Evolutionary conservation across 139 green algal species (phyloP), one percentile per base, ranked within the genome.

Genomic region (Chlorella sorokiniana): DNA sequence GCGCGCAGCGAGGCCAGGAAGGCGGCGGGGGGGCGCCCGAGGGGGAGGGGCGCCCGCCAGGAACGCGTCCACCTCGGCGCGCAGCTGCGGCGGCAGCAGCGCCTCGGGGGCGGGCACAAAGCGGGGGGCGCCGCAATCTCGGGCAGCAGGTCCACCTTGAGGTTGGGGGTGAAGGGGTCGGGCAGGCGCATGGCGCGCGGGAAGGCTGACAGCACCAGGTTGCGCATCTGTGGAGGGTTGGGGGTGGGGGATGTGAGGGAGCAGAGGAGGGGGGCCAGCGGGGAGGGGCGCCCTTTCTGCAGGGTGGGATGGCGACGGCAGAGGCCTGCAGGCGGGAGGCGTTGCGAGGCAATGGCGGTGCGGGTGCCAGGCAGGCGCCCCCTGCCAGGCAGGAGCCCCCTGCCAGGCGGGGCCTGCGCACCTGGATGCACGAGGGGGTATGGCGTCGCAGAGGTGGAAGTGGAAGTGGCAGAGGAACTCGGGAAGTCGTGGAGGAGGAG

Each of bases 401-500:
- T 7, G 1, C 45, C 2, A 3, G 9, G 38, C 75, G 1, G 22
- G 11, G 62, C 29, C 10, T 33, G 18, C 61, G 14, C n/a, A 72
- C 67, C 87, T 98, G 96, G 73, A 99, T 95, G 85, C 95, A 98
- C 14, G 86, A 92, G 14, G 93, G 84, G 97, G 97, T 81, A 99
- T 97, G 81, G 88, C 88, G 86, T 98, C 93, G 88, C 94, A 98
- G 40, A 99, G 93, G 80, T 89, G 86, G 79, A 97, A 94, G 90
- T 99, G 95, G 84, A 98, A 92, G 86, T 99, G 93, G 88, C 96
- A 98, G 77, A 99, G 93, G 89, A 99, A 99, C 91, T 99, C 97
- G 11, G 97, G 88, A 99, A 98, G 89, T 99, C 97, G 81, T 99
- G 97, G 88, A 99, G 91, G 78, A 99, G 91, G 69, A 99, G 95